phyloP scores from a whole-genome alignment of 2,329 filamentous ascomycete species.

The Aspergillus ibericus region DNA sequence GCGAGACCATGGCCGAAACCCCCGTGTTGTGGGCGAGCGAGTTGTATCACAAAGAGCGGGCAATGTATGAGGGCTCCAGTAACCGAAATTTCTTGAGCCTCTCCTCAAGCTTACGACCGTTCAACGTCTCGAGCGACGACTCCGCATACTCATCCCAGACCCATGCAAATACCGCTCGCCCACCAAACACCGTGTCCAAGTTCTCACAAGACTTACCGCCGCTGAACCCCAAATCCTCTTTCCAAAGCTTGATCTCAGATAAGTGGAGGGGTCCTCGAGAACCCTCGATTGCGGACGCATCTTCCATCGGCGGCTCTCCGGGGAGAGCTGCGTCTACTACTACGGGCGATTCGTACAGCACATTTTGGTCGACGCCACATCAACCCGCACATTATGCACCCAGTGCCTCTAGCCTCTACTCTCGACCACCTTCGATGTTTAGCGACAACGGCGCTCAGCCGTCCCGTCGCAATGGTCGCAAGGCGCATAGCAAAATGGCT shows the following conservation, averaged over 20 bases:
- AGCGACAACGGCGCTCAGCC: constrained; percentile 37
- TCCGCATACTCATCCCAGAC: constrained; percentile 30
- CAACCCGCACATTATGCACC: constrained; percentile 65
- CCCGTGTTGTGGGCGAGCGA: constrained; percentile 92
- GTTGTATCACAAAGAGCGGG: constrained; percentile 71
- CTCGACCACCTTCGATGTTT: constrained; percentile 44
- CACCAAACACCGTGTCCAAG: constrained; percentile 32
- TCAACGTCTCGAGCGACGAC: constrained; percentile 47
- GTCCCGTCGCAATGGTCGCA: constrained; percentile 36
- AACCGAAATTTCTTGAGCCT: constrained; percentile 38
- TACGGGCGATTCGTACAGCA: constrained; percentile 72
- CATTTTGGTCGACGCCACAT: constrained; percentile 88
- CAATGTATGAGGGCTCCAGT: constrained; percentile 43
- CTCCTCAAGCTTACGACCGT: constrained; percentile 44
- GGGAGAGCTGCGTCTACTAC: constrained; percentile 66
- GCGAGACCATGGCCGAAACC: constrained; percentile 78
- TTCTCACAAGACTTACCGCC: constrained; percentile 37
- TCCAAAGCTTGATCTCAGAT: constrained; percentile 69
- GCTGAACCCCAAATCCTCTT: constrained; percentile 60
- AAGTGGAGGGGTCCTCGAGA: constrained; percentile 61
- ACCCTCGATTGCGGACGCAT: constrained; percentile 61
- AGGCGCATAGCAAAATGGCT: constrained; percentile 67
- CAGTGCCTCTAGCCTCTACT: constrained; percentile 58
- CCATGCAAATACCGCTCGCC: constrained; percentile 27
- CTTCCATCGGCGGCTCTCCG: constrained; percentile 60